Conservation (phyloP, 2,329 filamentous ascomycete species). For the Fusarium temperatum region DNA sequence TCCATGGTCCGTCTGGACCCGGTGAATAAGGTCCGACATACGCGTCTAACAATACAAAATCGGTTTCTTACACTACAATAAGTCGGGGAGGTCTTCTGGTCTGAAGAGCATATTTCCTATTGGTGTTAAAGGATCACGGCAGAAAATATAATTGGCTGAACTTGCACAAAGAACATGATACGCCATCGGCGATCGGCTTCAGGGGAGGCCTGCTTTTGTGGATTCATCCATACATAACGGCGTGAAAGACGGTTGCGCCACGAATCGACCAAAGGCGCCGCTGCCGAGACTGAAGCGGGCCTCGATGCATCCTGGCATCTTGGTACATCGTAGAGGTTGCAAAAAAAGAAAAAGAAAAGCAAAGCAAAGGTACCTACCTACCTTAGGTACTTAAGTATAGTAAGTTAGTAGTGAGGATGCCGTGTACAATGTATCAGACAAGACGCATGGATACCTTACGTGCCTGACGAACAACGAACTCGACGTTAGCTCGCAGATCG, state of each 20-base stretch:
- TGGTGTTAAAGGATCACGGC: neutral
- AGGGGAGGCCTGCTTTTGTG: constrained; percentile 18
- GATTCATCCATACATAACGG: constrained; percentile 17
- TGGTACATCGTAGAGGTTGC: neutral
- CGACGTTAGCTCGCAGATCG: neutral
- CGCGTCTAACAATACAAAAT: constrained; percentile 6
- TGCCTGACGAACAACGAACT: constrained; percentile 6
- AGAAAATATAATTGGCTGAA: constrained; percentile 6
- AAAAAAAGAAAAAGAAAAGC: neutral
- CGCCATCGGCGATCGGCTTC: constrained; percentile 28
- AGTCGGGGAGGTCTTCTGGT: neutral
- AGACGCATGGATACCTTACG: constrained; percentile 19
- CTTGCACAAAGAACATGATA: constrained; percentile 16
- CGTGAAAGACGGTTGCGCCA: constrained; percentile 24
- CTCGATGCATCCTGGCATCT: neutral
- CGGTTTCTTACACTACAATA: neutral
- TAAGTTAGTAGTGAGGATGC: neutral
- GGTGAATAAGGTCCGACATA: neutral
- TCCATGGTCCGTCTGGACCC: constrained; percentile 11
- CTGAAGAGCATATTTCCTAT: neutral
- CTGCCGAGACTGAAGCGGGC: constrained; percentile 23
- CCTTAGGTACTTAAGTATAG: too few relatives aligned
- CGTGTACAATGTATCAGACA: constrained; percentile 3
- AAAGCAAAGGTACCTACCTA: too few relatives aligned
- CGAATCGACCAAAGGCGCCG: constrained; percentile 23